Base-by-base conservation (phyloP, 371 early-diverging fungal genomes). In the Mortierella sp. region DNA sequence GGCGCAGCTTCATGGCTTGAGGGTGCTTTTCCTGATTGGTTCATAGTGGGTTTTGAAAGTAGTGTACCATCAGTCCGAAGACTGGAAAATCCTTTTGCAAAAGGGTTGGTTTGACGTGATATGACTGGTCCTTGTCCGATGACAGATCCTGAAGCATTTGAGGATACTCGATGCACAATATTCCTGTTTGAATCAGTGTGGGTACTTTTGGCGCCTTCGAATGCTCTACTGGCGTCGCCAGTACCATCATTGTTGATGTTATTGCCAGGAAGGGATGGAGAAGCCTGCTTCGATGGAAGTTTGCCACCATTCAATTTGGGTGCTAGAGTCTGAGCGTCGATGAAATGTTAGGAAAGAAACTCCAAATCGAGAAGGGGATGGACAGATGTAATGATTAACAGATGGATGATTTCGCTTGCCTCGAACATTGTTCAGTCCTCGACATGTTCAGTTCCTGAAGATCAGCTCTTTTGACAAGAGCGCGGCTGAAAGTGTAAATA, bases 291-390 rank as follows among this genome's bases (percentile, higher is more conserved):
- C 11, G 66, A 60, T 9, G 63, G 66, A 36, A 24, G 4, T 50
- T 63, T 76, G 63, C 63, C 63, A 53, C 76, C 76, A 60, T 69
- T 69, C 57, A 76, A 65, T n/a, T 70, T 76, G 60, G 76, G 61
- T 36, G 66, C 62, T 19, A 75, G 63, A 55, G 32, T 69, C 76
- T 69, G 41, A 6, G 3, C 19, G 21, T 50, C 21, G 50, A 50
- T 28, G 28, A 28, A 50, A n/a, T 50, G 3, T 19, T n/a, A 36
- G 45, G 19, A 11, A 5, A 16, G 19, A 16, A 16, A 16, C 9
- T 16, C 4, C 15, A 16, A 47, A 47, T 19, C 16, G 15, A 40
- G 36, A 59, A 36, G 16, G 36, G 16, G 36, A n/a, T 16, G 8
- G 43, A 36, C 19, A 57, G 47, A 40, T 19, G 19, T 7, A 57